phyloP scores from a whole-genome alignment of 139 green algal genomes.

The Zygnema cylindricum region DNA sequence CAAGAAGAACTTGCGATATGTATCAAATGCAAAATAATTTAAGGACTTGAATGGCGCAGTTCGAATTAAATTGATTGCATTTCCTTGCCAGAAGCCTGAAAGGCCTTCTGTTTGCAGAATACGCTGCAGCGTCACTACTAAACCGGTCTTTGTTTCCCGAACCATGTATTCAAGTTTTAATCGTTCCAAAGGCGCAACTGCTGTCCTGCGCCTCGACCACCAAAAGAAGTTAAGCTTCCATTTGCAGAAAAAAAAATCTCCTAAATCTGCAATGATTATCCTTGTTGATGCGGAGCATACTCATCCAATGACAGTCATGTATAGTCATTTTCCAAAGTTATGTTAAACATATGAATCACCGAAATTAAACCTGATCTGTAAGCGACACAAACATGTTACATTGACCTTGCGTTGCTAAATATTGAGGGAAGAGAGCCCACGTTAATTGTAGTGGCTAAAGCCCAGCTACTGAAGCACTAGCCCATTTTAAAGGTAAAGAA shows the following conservation, averaged over 20 bases:
- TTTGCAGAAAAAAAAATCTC: too few species aligned
- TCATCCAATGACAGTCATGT: too few species aligned
- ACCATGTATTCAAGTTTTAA: conserved; percentile 80
- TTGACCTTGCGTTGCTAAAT: too few species aligned
- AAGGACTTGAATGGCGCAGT: conserved; percentile 82
- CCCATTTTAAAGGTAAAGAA: not conserved
- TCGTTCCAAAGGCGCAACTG: conserved; percentile 75
- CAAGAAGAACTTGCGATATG: conserved; percentile 43
- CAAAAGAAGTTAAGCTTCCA: not conserved
- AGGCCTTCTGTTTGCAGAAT: conserved; percentile 69
- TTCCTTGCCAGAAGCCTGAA: conserved; percentile 76
- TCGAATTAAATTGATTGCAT: conserved; percentile 78
- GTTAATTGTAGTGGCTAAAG: not conserved
- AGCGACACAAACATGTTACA: too few species aligned
- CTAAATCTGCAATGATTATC: too few species aligned
- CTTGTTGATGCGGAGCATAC: too few species aligned
- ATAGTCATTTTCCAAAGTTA: too few species aligned
- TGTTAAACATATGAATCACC: too few species aligned
- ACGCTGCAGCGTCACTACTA: conserved; percentile 20
- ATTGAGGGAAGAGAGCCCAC: not conserved
- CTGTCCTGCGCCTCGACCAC: conserved; percentile 68
- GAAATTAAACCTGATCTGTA: too few species aligned
- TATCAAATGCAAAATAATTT: conserved; percentile 84
- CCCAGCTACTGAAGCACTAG: not conserved
- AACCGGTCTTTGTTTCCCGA: not conserved